These are phyloP conservation scores for Paecilomyces fulvus DNA, from an alignment of 2,329 filamentous ascomycete species.

Conservation along the genomic window DNA sequence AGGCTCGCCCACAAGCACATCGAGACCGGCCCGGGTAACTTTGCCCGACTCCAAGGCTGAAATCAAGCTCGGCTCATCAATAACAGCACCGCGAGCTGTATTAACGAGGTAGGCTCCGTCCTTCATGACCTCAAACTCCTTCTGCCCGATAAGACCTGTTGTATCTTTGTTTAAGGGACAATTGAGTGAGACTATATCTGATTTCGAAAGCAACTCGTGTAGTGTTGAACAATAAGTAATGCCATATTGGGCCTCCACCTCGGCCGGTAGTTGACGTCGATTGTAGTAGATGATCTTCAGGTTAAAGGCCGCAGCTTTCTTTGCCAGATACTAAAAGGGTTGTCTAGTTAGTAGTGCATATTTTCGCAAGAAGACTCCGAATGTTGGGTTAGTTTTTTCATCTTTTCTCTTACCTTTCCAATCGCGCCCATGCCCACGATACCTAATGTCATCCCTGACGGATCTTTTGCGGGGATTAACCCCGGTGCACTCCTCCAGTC, in stretches of 20 bases:
- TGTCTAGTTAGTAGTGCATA: background rate
- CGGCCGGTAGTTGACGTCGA: constrained; percentile 24
- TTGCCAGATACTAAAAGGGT: constrained; percentile 25
- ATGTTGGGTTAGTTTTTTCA: no score
- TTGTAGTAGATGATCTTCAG: constrained; percentile 40
- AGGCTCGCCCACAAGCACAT: constrained; percentile 42
- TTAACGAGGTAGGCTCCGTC: constrained; percentile 39
- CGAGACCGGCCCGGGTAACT: constrained; percentile 38
- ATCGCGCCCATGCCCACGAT: constrained; percentile 45
- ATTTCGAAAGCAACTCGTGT: constrained; percentile 30
- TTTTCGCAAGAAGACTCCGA: background rate
- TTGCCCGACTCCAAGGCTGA: constrained; percentile 37
- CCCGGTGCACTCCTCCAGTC: constrained; percentile 25
- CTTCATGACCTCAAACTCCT: constrained; percentile 39
- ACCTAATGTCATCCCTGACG: constrained; percentile 37
- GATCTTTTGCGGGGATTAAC: constrained; percentile 33
- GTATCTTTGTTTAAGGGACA: constrained; percentile 40
- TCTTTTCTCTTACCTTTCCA: constrained; percentile 26
- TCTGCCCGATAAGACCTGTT: constrained; percentile 29
- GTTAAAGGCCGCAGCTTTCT: constrained; percentile 34
- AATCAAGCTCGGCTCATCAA: constrained; percentile 38
- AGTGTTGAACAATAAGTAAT: constrained; percentile 31
- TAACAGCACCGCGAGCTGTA: constrained; percentile 37
- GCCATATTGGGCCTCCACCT: constrained; percentile 27
- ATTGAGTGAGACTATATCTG: constrained; percentile 41